Conservation (phyloP, 1,139 yeast genomes). For the Lizanozyma gosingica region DNA sequence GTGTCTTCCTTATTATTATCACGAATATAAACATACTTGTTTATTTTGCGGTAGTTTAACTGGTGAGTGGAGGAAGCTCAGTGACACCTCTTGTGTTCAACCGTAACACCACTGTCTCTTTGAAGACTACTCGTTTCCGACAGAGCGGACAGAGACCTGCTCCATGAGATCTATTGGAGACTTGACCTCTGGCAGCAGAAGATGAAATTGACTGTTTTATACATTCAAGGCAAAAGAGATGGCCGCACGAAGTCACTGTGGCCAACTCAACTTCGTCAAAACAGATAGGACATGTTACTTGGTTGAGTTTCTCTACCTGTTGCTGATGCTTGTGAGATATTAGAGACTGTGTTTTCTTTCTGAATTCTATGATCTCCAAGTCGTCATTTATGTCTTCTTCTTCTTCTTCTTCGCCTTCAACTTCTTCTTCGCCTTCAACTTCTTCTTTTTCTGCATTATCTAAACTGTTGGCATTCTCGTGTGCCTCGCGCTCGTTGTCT, state of each 20-base stretch:
- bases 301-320: constrained; percentile 21
- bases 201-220: constrained; percentile 33
- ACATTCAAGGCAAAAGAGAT: constrained; percentile 37
- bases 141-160: constrained; percentile 13
- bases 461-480: too few relatives aligned
- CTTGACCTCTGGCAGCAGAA: constrained; percentile 37
- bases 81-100: constrained; percentile 5
- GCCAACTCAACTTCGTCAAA: constrained; percentile 34
- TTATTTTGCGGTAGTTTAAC: too few relatives aligned
- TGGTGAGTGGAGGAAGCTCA: constrained; percentile 1
- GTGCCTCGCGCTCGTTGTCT: background rate
- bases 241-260: constrained; percentile 38
- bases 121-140: constrained; percentile 10
- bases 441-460: too few relatives aligned
- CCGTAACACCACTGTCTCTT: constrained; percentile 10
- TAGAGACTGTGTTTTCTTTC: constrained; percentile 27
- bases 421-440: too few relatives aligned
- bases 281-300: constrained; percentile 39
- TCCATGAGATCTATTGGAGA: constrained; percentile 7
- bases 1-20: too few relatives aligned
- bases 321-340: constrained; percentile 15
- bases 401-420: constrained; percentile 12
- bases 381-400: constrained; percentile 27
- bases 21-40: too few relatives aligned
- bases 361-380: constrained; percentile 30